A percentile compares a stretch with the other conserved stretches of the same genome.
These are phyloP conservation scores for Cytospora chrysosperma DNA, from an alignment of 2,329 filamentous ascomycete species.

Conservation along the genomic window DNA sequence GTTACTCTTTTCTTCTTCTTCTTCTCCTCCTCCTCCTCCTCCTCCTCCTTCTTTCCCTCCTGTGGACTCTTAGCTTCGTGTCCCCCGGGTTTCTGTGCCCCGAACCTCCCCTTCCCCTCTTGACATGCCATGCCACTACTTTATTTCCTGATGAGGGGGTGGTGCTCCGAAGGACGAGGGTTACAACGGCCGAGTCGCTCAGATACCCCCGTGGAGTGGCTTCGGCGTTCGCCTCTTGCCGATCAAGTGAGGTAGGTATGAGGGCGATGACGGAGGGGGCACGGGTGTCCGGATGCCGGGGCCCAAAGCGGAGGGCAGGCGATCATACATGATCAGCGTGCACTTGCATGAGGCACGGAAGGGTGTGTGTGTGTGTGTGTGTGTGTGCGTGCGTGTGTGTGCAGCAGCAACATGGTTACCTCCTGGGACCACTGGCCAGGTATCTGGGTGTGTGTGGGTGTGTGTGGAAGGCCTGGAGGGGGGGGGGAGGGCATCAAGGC, in stretches of 20 bases:
- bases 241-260: slow-evolving; percentile 11
- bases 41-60: too few species aligned
- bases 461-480: background rate
- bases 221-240: slow-evolving; percentile 17
- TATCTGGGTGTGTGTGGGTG: background rate
- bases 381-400: background rate
- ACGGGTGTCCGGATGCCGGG: background rate
- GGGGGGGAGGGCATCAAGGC: background rate
- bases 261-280: background rate
- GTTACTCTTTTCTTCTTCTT: too few species aligned
- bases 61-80: background rate
- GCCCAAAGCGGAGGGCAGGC: slow-evolving; percentile 4
- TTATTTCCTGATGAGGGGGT: background rate
- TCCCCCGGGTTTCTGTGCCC: background rate
- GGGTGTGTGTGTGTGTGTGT: background rate
- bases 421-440: background rate
- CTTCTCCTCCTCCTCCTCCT: too few species aligned
- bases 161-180: background rate
- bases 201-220: background rate
- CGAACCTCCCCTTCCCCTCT: background rate
- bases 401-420: background rate
- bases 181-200: background rate
- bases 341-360: slow-evolving; percentile 10
- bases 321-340: background rate
- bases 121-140: background rate